Conservation (phyloP, 768 basidiomycete genomes). For the Russula brevipes region DNA sequence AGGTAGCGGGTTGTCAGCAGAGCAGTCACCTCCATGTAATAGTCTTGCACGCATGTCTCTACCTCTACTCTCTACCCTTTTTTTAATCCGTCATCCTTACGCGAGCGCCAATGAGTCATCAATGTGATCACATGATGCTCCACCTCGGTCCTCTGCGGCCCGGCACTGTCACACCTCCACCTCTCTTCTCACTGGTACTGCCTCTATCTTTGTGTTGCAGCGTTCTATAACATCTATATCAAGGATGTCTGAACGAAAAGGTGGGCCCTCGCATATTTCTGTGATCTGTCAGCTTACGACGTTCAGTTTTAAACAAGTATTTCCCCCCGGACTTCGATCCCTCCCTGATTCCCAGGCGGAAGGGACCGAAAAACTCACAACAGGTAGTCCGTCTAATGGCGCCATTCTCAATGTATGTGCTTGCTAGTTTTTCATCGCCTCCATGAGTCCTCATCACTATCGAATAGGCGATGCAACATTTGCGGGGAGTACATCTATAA, state of each 20-base stretch:
- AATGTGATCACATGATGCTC: too few species aligned
- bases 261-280: constrained; percentile 32
- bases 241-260: constrained; percentile 82
- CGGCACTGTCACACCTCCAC: too few species aligned
- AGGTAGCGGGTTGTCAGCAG: background rate
- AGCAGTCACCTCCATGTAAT: background rate
- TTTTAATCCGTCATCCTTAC: too few species aligned
- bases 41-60: too few species aligned
- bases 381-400: constrained; percentile 99
- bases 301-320: constrained; percentile 87
- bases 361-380: constrained; percentile 88
- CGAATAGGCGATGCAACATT: constrained; percentile 76
- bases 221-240: constrained; percentile 19
- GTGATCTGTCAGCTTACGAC: background rate
- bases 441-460: constrained; percentile 6
- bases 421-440: constrained; percentile 14
- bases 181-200: too few species aligned
- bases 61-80: background rate
- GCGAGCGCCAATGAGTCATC: too few species aligned
- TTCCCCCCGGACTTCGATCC: constrained; percentile 99
- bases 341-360: constrained; percentile 87
- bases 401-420: constrained; percentile 88
- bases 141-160: too few species aligned
- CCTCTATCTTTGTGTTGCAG: background rate
- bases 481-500: constrained; percentile 99